Evolutionary conservation across 2,329 filamentous ascomycete genomes (phyloP).

Genomic region (Verruconis gallopava): DNA sequence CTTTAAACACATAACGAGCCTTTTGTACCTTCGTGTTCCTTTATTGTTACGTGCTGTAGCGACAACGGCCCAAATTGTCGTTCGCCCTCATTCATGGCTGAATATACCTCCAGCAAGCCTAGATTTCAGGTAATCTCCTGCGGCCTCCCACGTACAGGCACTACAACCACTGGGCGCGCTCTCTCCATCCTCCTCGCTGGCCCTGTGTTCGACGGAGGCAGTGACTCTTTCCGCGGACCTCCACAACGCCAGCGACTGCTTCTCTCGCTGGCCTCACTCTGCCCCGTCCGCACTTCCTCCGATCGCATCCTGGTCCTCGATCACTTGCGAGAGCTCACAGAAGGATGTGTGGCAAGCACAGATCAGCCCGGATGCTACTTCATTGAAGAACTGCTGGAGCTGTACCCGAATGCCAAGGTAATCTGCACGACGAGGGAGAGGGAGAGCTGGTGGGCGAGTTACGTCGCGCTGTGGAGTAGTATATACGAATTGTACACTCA

Average conservation of each 20-base stretch:
- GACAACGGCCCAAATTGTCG: too few relatives aligned
- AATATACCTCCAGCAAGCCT: too few relatives aligned
- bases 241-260: slow-evolving; percentile 17
- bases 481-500: slow-evolving; percentile 7
- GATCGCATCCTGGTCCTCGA: slow-evolving; percentile 19
- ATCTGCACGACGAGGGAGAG: slow-evolving; percentile 21
- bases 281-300: slow-evolving; percentile 14
- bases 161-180: slow-evolving; percentile 36
- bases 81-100: too few relatives aligned
- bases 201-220: slow-evolving; percentile 39
- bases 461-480: too few relatives aligned
- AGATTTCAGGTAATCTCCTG: slow-evolving; percentile 33
- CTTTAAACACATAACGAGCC: too few relatives aligned
- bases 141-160: slow-evolving; percentile 36
- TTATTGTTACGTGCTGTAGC: too few relatives aligned
- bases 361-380: slow-evolving; percentile 32
- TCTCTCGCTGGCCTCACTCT: slow-evolving; percentile 12
- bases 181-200: slow-evolving; percentile 35
- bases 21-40: too few relatives aligned
- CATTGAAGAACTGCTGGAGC: slow-evolving; percentile 32
- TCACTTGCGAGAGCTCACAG: slow-evolving; percentile 18
- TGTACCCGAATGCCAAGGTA: slow-evolving; percentile 38
- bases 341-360: slow-evolving; percentile 31
- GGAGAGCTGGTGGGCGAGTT: slow-evolving; percentile 1
- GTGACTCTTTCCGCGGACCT: slow-evolving; percentile 20